A percentile compares a stretch with the other conserved stretches of the same genome.
Conservation (phyloP, 2,329 filamentous ascomycete species). For the Alternaria novae-zelandiae region DNA sequence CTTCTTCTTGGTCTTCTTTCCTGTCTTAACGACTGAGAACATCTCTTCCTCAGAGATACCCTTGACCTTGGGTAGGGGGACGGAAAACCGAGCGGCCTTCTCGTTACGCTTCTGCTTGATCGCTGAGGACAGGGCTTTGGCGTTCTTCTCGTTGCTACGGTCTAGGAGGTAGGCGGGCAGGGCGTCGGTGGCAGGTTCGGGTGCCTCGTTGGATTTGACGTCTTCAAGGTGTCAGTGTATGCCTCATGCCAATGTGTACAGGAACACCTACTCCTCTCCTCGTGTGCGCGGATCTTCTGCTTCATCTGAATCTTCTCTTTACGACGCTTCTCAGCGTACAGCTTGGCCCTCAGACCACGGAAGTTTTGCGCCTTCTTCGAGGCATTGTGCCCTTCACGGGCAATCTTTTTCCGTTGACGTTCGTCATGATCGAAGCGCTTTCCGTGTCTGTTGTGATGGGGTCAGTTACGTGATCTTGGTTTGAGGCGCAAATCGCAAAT, state of each 20-base stretch:
- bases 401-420: constrained; percentile 81
- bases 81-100: constrained; percentile 91
- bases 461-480: constrained; percentile 15
- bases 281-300: constrained; percentile 77
- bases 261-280: constrained; percentile 70
- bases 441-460: constrained; percentile 24
- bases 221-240: constrained; percentile 44
- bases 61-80: constrained; percentile 91
- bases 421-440: constrained; percentile 81
- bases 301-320: constrained; percentile 71
- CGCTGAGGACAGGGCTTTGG: constrained; percentile 78
- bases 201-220: constrained; percentile 81
- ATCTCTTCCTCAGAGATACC: constrained; percentile 94
- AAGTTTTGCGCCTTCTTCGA: constrained; percentile 93
- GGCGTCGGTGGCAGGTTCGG: constrained; percentile 80
- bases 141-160: constrained; percentile 70
- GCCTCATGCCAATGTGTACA: no score
- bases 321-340: constrained; percentile 80
- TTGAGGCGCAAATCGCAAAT: neutral
- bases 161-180: constrained; percentile 94
- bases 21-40: constrained; percentile 96
- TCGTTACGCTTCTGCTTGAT: constrained; percentile 93
- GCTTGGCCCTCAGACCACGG: constrained; percentile 87
- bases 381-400: constrained; percentile 86
- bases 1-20: constrained; percentile 84